Percentiles rank a stretch among this genome's conserved stretches.
Evolutionary conservation across 495 filamentous ascomycete genomes (phyloP).

Genomic region (Xylaria grammica): DNA sequence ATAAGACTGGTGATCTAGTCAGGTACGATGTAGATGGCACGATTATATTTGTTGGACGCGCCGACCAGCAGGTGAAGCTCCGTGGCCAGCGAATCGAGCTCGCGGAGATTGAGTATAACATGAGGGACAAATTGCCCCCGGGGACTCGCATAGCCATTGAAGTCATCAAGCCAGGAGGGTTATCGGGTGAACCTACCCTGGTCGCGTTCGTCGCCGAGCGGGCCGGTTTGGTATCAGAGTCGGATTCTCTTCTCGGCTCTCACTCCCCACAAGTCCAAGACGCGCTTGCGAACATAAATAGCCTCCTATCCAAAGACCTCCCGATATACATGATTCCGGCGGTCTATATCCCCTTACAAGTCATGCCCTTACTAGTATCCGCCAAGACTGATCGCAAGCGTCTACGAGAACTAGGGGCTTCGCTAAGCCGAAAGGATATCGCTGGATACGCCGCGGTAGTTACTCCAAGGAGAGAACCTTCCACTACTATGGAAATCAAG

Average conservation of each 20-base stretch:
- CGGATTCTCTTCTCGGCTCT: conserved; percentile 27
- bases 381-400: conserved; percentile 67
- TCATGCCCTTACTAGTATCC: conserved; percentile 61
- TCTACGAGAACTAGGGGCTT: conserved; percentile 48
- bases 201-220: conserved; percentile 46
- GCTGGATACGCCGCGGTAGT: conserved; percentile 30
- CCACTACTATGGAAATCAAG: conserved; percentile 37
- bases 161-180: conserved; percentile 47
- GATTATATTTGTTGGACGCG: conserved; percentile 65
- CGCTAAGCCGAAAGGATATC: conserved; percentile 41
- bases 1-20: conserved; percentile 72
- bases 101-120: conserved; percentile 67
- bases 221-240: conserved; percentile 30
- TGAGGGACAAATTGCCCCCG: conserved; percentile 42
- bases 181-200: conserved; percentile 42
- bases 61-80: conserved; percentile 70
- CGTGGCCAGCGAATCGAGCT: conserved; percentile 70
- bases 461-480: conserved; percentile 30
- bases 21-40: conserved; percentile 63
- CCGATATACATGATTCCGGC: conserved; percentile 66
- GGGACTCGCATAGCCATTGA: conserved; percentile 46
- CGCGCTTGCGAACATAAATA: conserved; percentile 36
- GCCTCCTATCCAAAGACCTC: conserved; percentile 43
- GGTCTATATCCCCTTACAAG: conserved; percentile 62
- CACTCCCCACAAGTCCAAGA: conserved; percentile 36